Evolutionary conservation across 1,284 basidiomycete species (phyloP), one percentile per base, ranked within the genome.

Genomic region (Pseudozyma thailandica): DNA sequence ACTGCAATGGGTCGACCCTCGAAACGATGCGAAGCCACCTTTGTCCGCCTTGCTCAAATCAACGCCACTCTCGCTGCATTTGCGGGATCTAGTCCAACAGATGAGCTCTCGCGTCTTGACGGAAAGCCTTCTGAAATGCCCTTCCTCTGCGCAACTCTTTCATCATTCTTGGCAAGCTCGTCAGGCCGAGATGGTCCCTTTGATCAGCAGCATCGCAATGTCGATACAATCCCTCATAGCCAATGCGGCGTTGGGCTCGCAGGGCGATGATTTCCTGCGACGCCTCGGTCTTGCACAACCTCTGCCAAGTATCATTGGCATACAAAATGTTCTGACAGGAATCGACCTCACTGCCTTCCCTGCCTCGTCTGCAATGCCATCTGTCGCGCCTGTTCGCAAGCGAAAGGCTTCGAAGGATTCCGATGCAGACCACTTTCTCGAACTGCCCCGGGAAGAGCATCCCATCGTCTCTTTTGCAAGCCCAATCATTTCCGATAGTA

Each of bases 151-250:
- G 13, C 28, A 47, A 33, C 48, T 65, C 18, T 65, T 55, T 26
- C 47, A 59, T 30, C 47, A 45, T 10, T 47, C 38, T 1, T 65
- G 63, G 63, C 63, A 59, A 25, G 38, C 50, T 7, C 56, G 63
- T 13, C 56, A 59, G 21, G 20, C 16, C 5, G 48, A 59, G 2
- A 28, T 42, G 13, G 47, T 25, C 5, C 51, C 63, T 5, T 28
- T 59, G 4, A 44, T 65, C 35, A 35, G 18, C 39, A 59, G 56
- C 31, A 55, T 65, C 33, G 63, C 63, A 35, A 15, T 33, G 12
- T 59, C 63, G 12, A 26, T 65, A 33, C 45, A 39, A 18, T 38
- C 48, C 4, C 35, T 65, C 4, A n/a, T 55, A 2, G 25, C 43
- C 20, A 46, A 50, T 18, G 18, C 38, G 10, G 38, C 51, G 1